Evolutionary conservation across 2,329 filamentous ascomycete genomes (phyloP).

Genomic region (Colletotrichum lupini): DNA sequence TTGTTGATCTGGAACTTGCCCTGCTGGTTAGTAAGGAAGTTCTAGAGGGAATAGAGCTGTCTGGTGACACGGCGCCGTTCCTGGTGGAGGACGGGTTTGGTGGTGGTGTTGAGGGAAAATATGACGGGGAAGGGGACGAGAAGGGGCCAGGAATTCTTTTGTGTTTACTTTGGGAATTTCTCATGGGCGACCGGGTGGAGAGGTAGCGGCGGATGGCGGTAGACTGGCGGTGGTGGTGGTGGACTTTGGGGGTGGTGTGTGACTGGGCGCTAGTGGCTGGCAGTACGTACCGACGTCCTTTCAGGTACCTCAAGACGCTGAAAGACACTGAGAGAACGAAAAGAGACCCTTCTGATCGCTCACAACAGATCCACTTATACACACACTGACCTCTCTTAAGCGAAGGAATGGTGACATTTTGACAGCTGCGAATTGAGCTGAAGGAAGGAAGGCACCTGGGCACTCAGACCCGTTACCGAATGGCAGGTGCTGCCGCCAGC

Average conservation of each 20-base stretch:
- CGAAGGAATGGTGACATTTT: slow-evolving; percentile 28
- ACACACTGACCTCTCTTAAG: slow-evolving; percentile 14
- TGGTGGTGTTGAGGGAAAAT: slow-evolving; percentile 18
- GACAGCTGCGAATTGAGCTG: not conserved
- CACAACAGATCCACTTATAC: not conserved
- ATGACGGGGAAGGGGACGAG: slow-evolving; percentile 8
- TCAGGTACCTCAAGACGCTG: not conserved
- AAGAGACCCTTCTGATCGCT: not conserved
- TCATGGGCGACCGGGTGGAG: slow-evolving; percentile 8
- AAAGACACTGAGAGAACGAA: not conserved
- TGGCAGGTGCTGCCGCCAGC: slow-evolving; percentile 13
- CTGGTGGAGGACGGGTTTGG: slow-evolving; percentile 15
- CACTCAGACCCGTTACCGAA: slow-evolving; percentile 6
- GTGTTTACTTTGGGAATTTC: slow-evolving; percentile 35
- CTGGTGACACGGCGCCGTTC: slow-evolving; percentile 17
- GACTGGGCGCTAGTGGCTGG: slow-evolving; percentile 17
- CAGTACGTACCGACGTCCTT: not conserved
- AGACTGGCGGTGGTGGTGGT: too few species aligned
- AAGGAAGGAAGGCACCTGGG: not conserved
- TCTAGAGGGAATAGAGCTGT: not conserved
- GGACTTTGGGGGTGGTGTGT: not conserved
- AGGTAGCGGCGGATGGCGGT: not conserved
- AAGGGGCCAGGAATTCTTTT: slow-evolving; percentile 31
- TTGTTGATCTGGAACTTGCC: slow-evolving; percentile 4
- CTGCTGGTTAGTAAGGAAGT: slow-evolving; percentile 3